Base-by-base conservation (phyloP, 768 basidiomycete species). In the Lyophyllum atratum region DNA sequence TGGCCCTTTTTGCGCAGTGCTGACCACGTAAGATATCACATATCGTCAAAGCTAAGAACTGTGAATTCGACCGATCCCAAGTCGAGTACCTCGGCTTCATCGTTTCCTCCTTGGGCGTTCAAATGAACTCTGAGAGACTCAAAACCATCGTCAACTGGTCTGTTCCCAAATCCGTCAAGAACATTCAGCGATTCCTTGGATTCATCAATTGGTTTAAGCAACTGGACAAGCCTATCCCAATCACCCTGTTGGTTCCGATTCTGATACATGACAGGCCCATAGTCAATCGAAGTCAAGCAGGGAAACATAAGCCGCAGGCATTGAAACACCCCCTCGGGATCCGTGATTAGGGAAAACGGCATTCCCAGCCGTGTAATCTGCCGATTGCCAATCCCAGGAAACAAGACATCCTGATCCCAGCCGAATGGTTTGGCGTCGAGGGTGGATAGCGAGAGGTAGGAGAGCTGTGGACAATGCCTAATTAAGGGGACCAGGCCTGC, bases 51-150 rank as follows among this genome's bases (percentile, higher is more conserved):
- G 66, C 75, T 1, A 68, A 74, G 44, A 79, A 81, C 52, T 76
- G 61, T 56, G 60, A 70, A 50, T 78, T 74, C 49, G 59, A 72
- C 53, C 44, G 52, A 4, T 31, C 59, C 7, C 49, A 63, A 21
- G 70, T 78, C 12, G 68, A n/a, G n/a, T n/a, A n/a, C n/a, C n/a
- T n/a, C n/a, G n/a, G n/a, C n/a, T n/a, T n/a, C n/a, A n/a, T n/a
- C 74, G 48, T 78, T 71, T 61, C 68, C 79, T 0, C 73, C 78
- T 6, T 71, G 1, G 62, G 70, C 12, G 54, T 79, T 40, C 29
- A 60, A 12, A 80, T 80, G 76, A 72, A 78, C 45, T 68, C 70
- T 0, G 59, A 59, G 12, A 81, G 81, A 57, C 62, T 80, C 10
- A 33, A 67, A 0, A 70, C 69, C 0, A 68, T 82, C 22, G 0